A percentile compares a stretch with the other conserved stretches of the same genome.
Evolutionary conservation across 805 yeast species (phyloP).

Genomic region (Sungouiozyma ichnusensis): DNA sequence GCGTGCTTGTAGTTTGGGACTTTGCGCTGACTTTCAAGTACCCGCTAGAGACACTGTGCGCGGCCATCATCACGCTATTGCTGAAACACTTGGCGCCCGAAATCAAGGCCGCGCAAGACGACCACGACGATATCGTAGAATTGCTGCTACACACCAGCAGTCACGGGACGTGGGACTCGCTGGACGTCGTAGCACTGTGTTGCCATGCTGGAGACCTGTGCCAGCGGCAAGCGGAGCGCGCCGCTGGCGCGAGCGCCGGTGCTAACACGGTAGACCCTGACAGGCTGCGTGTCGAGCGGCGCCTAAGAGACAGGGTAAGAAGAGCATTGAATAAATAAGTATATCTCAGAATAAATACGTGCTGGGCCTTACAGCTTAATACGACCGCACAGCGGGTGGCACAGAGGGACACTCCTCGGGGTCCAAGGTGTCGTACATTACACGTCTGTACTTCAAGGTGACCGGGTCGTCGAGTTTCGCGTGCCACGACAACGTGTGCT

Average conservation of each 20-base stretch:
- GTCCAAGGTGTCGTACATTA: slow-evolving; percentile 75
- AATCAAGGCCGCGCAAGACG: slow-evolving; percentile 6
- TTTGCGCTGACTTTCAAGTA: slow-evolving; percentile 19
- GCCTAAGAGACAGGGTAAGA: slow-evolving; percentile 17
- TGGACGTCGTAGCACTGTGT: slow-evolving; percentile 19
- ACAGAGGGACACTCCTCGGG: slow-evolving; percentile 88
- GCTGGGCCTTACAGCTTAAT: slow-evolving; percentile 32
- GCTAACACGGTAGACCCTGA: slow-evolving; percentile 13
- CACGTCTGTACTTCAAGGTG: slow-evolving; percentile 73
- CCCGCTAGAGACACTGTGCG: slow-evolving; percentile 16
- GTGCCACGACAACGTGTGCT: slow-evolving; percentile 94
- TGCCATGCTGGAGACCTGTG: slow-evolving; percentile 19
- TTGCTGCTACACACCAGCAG: slow-evolving; percentile 17
- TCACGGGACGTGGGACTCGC: slow-evolving; percentile 4
- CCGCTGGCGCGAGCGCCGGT: slow-evolving; percentile 12
- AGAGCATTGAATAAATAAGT: slow-evolving; percentile 8
- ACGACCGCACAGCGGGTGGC: slow-evolving; percentile 94
- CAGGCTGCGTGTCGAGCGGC: slow-evolving; percentile 19
- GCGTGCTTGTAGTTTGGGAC: slow-evolving; percentile 24
- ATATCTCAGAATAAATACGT: background rate
- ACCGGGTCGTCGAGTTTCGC: slow-evolving; percentile 57
- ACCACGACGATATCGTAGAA: slow-evolving; percentile 23
- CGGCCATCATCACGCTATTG: slow-evolving; percentile 17
- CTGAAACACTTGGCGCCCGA: slow-evolving; percentile 6
- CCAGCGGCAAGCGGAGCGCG: slow-evolving; percentile 17